Conservation (phyloP, 2,329 filamentous ascomycete genomes). For the Fusarium staphyleae region DNA sequence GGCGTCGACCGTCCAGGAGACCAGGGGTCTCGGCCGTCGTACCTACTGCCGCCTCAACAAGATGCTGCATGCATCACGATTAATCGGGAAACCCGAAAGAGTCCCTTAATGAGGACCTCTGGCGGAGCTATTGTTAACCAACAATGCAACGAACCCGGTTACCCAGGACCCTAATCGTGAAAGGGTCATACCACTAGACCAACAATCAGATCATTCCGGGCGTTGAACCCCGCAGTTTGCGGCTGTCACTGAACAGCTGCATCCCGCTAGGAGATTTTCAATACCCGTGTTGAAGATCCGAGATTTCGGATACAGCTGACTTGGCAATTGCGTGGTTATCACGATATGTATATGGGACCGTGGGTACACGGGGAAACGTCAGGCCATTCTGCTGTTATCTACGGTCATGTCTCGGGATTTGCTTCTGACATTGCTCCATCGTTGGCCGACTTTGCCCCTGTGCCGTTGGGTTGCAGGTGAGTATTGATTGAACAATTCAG, state of each 20-base stretch:
- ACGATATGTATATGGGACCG: conserved; percentile 17
- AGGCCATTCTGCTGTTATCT: conserved; percentile 24
- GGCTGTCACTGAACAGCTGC: neutral
- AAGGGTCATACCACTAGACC: conserved; percentile 31
- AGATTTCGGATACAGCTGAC: conserved; percentile 12
- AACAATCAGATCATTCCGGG: conserved; percentile 28
- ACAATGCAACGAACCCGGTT: conserved; percentile 1
- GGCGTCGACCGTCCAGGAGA: conserved; percentile 7
- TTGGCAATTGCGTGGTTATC: conserved; percentile 27
- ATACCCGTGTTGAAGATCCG: conserved; percentile 17
- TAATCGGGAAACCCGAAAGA: conserved; percentile 14
- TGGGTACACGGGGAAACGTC: conserved; percentile 18
- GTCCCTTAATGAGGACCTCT: neutral
- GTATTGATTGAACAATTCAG: neutral
- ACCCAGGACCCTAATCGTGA: conserved; percentile 11
- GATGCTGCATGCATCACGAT: conserved; percentile 15
- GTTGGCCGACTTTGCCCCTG: conserved; percentile 13
- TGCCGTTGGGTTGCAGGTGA: neutral
- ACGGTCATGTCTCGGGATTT: conserved; percentile 11
- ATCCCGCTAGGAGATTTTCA: conserved; percentile 3
- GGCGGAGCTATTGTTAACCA: conserved; percentile 5
- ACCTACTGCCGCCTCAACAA: conserved; percentile 13
- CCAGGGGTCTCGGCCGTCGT: conserved; percentile 4
- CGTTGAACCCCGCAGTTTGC: conserved; percentile 18
- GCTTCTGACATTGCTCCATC: conserved; percentile 15